These are phyloP conservation scores for Orbilia quercus DNA, from an alignment of 2,329 filamentous ascomycete species.

Conservation along the genomic window DNA sequence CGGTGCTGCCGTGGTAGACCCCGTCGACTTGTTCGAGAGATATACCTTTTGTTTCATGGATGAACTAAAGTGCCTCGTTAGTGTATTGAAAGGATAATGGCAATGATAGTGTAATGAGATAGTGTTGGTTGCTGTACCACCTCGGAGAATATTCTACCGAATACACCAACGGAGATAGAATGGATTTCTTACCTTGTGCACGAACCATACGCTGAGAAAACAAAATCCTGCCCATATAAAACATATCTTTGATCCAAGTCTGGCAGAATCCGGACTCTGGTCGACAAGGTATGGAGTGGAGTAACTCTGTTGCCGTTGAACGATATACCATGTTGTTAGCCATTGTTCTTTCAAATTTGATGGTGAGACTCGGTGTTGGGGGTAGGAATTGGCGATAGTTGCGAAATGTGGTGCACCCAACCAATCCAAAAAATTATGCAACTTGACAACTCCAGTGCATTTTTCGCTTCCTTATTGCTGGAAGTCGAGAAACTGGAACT, in stretches of 20 bases:
- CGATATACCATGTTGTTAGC: conserved; percentile 13
- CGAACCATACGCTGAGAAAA: conserved; percentile 76
- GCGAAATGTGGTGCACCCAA: background rate
- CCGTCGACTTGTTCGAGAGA: conserved; percentile 80
- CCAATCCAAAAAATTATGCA: conserved; percentile 17
- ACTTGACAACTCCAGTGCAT: background rate
- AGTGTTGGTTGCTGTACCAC: conserved; percentile 14
- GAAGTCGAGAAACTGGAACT: conserved; percentile 29
- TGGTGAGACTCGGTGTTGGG: conserved; percentile 7
- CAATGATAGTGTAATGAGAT: background rate
- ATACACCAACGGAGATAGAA: conserved; percentile 28
- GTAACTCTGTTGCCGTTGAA: conserved; percentile 68
- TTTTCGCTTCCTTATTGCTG: conserved; percentile 47
- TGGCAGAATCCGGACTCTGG: conserved; percentile 73
- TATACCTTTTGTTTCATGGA: conserved; percentile 80
- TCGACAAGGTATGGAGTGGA: conserved; percentile 83
- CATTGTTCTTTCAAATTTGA: conserved; percentile 9
- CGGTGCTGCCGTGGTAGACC: conserved; percentile 53
- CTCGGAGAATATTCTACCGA: conserved; percentile 42
- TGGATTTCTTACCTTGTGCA: conserved; percentile 65
- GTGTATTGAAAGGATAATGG: conserved; percentile 2
- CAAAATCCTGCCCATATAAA: conserved; percentile 85
- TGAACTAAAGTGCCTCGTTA: conserved; percentile 57
- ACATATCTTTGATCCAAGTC: conserved; percentile 78
- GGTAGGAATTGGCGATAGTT: background rate